phyloP scores from a whole-genome alignment of 2,329 filamentous ascomycete genomes.

The Gnomoniopsis sp. region DNA sequence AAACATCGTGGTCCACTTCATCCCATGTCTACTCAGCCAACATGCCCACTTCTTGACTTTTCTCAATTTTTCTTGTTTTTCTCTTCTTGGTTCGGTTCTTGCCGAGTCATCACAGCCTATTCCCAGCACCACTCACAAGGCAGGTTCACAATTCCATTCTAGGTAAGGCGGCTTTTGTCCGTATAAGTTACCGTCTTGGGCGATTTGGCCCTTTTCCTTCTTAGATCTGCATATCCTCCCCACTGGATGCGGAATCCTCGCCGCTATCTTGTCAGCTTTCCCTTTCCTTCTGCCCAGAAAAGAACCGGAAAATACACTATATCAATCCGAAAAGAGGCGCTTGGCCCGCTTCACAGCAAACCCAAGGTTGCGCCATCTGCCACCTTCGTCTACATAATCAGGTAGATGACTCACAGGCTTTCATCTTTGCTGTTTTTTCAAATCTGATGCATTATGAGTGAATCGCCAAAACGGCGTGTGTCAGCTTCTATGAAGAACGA shows the following conservation, averaged over 20 bases:
- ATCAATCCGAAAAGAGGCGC: background rate
- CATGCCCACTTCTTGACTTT: too few relatives aligned
- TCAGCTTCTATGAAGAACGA: background rate
- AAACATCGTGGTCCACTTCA: too few relatives aligned
- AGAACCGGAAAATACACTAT: background rate
- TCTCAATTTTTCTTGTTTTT: too few relatives aligned
- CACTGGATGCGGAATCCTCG: background rate
- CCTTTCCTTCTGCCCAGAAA: background rate
- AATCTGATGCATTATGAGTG: background rate
- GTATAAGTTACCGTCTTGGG: slow-evolving; percentile 19
- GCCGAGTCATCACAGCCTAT: background rate
- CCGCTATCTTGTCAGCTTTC: background rate
- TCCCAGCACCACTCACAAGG: background rate
- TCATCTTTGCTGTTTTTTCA: background rate
- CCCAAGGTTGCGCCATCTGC: background rate
- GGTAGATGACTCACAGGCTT: background rate
- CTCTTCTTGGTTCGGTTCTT: background rate
- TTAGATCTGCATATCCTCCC: background rate
- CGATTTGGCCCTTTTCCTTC: background rate
- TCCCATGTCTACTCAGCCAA: too few relatives aligned
- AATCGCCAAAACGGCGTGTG: background rate
- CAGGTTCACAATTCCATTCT: slow-evolving; percentile 5
- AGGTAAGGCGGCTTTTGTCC: slow-evolving; percentile 14
- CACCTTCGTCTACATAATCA: background rate
- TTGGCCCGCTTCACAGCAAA: background rate